phyloP scores from a whole-genome alignment of 169 alveolate genomes.

The Plasmodium inui region DNA sequence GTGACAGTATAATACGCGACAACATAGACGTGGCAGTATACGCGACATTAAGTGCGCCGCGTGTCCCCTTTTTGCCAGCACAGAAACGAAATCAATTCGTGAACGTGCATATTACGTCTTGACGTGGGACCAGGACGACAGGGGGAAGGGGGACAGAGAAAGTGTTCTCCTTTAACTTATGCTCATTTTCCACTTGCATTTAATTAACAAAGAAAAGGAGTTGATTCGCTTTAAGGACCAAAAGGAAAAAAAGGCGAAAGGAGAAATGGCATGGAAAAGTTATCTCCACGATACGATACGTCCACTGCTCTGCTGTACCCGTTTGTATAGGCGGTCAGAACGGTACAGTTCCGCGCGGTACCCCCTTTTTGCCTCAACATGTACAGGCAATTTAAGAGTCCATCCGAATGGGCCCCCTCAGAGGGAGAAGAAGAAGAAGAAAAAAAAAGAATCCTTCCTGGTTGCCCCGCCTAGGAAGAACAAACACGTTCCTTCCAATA shows the following conservation, averaged over 20 bases:
- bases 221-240: neutral
- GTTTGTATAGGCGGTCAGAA: neutral
- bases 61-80: neutral
- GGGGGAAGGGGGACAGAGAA: neutral
- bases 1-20: neutral
- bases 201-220: neutral
- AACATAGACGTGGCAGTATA: neutral
- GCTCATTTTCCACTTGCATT: neutral
- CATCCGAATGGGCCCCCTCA: neutral
- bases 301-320: neutral
- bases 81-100: neutral
- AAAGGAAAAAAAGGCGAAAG: neutral
- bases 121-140: neutral
- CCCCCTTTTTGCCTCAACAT: neutral
- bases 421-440: too few species aligned
- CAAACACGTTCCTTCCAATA: neutral
- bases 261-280: neutral
- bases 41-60: neutral
- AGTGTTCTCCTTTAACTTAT: neutral
- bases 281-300: neutral
- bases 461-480: too few species aligned
- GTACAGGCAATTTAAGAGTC: neutral
- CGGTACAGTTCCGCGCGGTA: neutral
- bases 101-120: neutral
- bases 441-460: too few species aligned